Evolutionary conservation across 2,329 filamentous ascomycete genomes (phyloP), one percentile per base, ranked within the genome.

Genomic region (Trichoderma sp.): DNA sequence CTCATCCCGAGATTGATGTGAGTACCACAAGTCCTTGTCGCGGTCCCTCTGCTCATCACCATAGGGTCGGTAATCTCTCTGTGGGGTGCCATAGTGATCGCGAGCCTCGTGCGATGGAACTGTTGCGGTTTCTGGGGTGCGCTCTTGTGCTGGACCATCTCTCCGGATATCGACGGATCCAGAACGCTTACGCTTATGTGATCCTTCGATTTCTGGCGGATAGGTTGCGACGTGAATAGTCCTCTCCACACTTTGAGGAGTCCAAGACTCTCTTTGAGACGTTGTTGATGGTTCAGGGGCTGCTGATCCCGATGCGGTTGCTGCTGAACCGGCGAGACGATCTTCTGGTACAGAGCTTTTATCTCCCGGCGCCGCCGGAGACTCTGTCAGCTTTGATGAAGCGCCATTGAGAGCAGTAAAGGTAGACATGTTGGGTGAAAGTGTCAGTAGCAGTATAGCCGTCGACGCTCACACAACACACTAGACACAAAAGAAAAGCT

Each of bases 121-220:
- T 16, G 80, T 77, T 16, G 81, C 79, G 29, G 79, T 79, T 68
- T 85, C 84, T 33, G 83, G 83, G 16, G 84, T 83, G 6, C 80
- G 80, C 75, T 85, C 82, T 59, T 84, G 82, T 8, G 78, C 75
- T 7, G 79, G 76, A 33, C 76, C 77, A 27, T 88, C 86, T 78
- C 84, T 84, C 72, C 84, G 81, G 7, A 82, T 82, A 74, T 92
- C 92, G 50, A 86, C 83, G 6, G 93, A 94, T 63, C 87, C 85
- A 7, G 93, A 94, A 76, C 93, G 90, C 83, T 95, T 96, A 80
- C 91, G 90, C 83, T 92, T 93, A 79, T 91, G 88, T 21, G 88
- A 84, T 18, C 80, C 81, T 45, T 91, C 89, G n/a, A 82, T 80
- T 38, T 88, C 86, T 6, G 86, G 78, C 78, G 86, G 78, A 79